phyloP scores from a whole-genome alignment of 2,329 filamentous ascomycete genomes.

The Fusarium oligoseptatum region DNA sequence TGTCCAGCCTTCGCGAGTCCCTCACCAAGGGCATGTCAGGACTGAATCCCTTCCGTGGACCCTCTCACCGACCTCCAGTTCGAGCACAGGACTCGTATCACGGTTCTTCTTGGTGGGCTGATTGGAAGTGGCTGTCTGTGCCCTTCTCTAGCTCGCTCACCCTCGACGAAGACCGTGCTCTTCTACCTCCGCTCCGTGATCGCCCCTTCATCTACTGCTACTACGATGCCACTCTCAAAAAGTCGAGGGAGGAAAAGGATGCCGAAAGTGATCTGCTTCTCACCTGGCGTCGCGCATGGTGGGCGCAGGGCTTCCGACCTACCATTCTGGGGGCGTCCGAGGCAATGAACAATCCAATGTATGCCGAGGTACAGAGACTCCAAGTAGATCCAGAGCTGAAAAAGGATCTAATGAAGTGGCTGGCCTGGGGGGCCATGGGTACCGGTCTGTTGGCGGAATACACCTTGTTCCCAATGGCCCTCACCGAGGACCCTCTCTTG shows the following conservation, averaged over 20 bases:
- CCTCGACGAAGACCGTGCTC: slow-evolving; percentile 83
- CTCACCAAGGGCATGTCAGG: slow-evolving; percentile 59
- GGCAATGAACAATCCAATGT: slow-evolving; percentile 85
- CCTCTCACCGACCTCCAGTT: slow-evolving; percentile 78
- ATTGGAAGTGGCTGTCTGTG: slow-evolving; percentile 87
- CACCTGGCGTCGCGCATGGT: slow-evolving; percentile 94
- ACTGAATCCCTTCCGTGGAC: slow-evolving; percentile 76
- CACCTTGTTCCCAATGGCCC: slow-evolving; percentile 86
- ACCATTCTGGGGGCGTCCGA: slow-evolving; percentile 84
- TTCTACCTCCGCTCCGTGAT: slow-evolving; percentile 81
- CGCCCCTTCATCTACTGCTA: slow-evolving; percentile 90
- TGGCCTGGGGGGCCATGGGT: slow-evolving; percentile 94
- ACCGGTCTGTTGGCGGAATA: slow-evolving; percentile 84
- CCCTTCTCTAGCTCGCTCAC: slow-evolving; percentile 87
- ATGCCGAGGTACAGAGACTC: slow-evolving; percentile 75
- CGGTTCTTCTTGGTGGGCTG: slow-evolving; percentile 85
- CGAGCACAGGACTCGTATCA: slow-evolving; percentile 84
- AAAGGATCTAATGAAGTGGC: slow-evolving; percentile 82
- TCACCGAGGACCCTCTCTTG: slow-evolving; percentile 79
- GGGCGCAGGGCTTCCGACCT: slow-evolving; percentile 91
- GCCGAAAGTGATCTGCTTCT: slow-evolving; percentile 85
- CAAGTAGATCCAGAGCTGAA: slow-evolving; percentile 74
- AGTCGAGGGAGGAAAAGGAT: slow-evolving; percentile 73
- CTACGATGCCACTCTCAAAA: slow-evolving; percentile 78
- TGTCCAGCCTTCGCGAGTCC: slow-evolving; percentile 59